Evolutionary conservation across 305 asterid species (phyloP).

Genomic region (Fraxinus baroniana): DNA sequence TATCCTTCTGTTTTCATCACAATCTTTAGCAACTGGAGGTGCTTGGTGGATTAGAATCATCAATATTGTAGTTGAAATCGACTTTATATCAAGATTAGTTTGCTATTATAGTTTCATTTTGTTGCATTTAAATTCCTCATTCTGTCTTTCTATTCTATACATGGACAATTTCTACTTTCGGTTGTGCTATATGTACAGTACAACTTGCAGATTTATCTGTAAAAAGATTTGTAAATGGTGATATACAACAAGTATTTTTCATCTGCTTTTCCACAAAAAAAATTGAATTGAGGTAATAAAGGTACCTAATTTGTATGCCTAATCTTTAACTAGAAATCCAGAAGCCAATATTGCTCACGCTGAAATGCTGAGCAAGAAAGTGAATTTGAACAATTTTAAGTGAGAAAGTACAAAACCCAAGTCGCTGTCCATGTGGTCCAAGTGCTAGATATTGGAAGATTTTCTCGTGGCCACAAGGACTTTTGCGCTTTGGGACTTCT

Average conservation of each 20-base stretch:
- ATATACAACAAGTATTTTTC: no score
- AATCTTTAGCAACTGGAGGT: neutral
- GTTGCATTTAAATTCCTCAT: neutral
- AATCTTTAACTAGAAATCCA: neutral
- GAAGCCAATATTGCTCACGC: neutral
- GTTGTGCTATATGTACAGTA: no score
- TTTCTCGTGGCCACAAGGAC: constrained; percentile 33
- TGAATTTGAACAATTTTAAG: neutral
- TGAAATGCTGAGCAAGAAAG: neutral
- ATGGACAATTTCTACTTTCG: neutral
- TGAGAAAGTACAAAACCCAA: neutral
- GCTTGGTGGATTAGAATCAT: neutral
- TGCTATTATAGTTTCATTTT: neutral
- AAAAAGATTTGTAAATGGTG: no score
- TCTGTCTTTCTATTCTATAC: neutral
- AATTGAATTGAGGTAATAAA: neutral
- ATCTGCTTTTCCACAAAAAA: neutral
- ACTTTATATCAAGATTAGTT: neutral
- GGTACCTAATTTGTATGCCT: neutral
- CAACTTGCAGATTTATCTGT: no score
- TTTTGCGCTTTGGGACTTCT: constrained; percentile 26
- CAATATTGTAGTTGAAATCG: neutral
- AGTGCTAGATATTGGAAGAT: constrained; percentile 37
- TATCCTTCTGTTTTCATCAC: neutral
- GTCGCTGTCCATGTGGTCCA: constrained; percentile 50